Base-by-base conservation (phyloP, 1,284 basidiomycete species). In the Tilletia horrida region DNA sequence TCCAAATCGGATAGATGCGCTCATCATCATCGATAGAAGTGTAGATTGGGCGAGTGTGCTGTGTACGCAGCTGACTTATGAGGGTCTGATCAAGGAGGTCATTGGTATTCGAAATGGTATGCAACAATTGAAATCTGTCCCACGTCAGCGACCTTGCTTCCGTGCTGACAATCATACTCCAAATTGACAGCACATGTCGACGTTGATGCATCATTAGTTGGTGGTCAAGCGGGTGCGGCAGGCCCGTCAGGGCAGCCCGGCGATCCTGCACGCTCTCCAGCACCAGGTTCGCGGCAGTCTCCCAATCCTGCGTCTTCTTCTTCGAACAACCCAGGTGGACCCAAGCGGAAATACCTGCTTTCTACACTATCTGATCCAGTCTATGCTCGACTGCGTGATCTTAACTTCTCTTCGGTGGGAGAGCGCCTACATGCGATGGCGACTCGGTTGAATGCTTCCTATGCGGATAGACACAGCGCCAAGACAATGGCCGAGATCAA, bases 41-140 rank as follows among this genome's bases (percentile, higher is more conserved):
- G 88, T 91, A n/a, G 96, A 98, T 81, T 91, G 97, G 88, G 89
- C 96, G 65, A 97, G 95, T 0, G 93, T 95, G 0, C 85, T 98
- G 65, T 88, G 95, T 59, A 98, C 95, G 0, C 95, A 98, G 79
- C 85, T 98, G 66, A 99, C 96, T 0, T 99, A 97, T 77, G 90
- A 97, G 81, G 96, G 96, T 18, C 88, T 99, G 52, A 86, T 97
- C n/a, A 95, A 98, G 77, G 96, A 98, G 81, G 85, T 93, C 50
- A 85, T 97, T 57, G 92, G 92, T 1, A 90, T 98, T 71, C 90
- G 87, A 82, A 92, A 96, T 76, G 90, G 93, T 91, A 73, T 66
- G 89, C 82, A 7, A 7, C 25, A 35, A 6, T 18, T n/a, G 7
- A 48, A 6, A 18, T 18, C 16, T 18, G 45, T 7, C n/a, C 18